Evolutionary conservation across 352 stramenopile genomes (phyloP), one percentile per base, ranked within the genome.

Genomic region (Hyaloperonospora brassicae): DNA sequence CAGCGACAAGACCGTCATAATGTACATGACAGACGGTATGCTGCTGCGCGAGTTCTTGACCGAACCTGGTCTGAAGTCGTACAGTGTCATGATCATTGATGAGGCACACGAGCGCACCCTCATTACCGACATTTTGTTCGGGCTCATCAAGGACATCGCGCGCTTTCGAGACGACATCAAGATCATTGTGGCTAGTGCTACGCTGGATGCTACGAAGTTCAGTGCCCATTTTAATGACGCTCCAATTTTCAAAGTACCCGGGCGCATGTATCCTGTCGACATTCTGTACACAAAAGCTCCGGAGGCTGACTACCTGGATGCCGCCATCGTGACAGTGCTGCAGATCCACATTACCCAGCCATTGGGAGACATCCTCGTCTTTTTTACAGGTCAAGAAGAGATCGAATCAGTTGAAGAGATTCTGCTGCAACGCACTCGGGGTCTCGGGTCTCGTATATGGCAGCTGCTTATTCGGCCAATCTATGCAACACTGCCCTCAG

Each of bases 21-120:
- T 97, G 70, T 99, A 99, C 78, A 98, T 99, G 93, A 99, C 97
- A 1, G 97, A 99, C 68, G 97, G 97, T 66, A 99, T 99, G 96
- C 70, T 99, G 22, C 75, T 99, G 36, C 87, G 96, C 39, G 96
- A 99, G 71, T 98, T 99, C 61, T 70, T 99, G 43, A 98, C 93
- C 4, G 96, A 99, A 68, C 97, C 97, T 0, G 95, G 96, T 60
- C 67, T 98, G n/a, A 91, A 86, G 51, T 90, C 85, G 34, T 99
- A 99, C 75, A 97, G 78, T 27, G 95, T 97, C 39, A 97, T 99
- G 73, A 97, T 99, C 52, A 97, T 99, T 61, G 97, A 99, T 67
- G 96, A 99, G 73, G 96, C 97, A 13, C 97, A 99, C 66, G 97
- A 99, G 66, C 84, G 97, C 27, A 99, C 96, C 8, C 76, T 99